phyloP scores from a whole-genome alignment of 176 grass and related monocot genomes.

The Melocanna baccifera region DNA sequence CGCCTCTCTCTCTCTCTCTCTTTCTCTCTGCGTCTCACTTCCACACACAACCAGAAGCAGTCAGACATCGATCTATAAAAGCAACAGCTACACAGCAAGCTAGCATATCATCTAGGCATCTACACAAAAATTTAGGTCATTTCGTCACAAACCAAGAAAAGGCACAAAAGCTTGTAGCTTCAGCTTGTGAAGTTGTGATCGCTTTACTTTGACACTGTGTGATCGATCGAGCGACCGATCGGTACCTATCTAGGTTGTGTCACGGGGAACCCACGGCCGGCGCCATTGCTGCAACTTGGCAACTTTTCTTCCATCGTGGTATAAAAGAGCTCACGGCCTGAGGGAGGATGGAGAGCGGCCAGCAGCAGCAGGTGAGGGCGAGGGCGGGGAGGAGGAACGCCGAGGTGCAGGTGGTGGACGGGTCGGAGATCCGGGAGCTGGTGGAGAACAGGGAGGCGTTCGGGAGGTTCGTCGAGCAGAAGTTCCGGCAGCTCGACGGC shows the following conservation, averaged over 20 bases:
- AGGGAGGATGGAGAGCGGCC: slow-evolving; percentile 2
- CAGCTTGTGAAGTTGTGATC: neutral
- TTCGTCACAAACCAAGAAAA: neutral
- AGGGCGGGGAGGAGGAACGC: slow-evolving; percentile 17
- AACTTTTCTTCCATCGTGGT: neutral
- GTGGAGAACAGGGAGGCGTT: slow-evolving; percentile 71
- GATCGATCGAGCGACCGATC: too few relatives aligned
- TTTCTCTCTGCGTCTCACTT: neutral
- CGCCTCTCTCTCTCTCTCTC: too few relatives aligned
- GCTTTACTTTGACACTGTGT: neutral
- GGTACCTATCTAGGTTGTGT: neutral
- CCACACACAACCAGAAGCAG: neutral
- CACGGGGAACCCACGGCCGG: slow-evolving; percentile 32
- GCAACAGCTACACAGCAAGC: neutral
- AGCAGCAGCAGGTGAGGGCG: slow-evolving; percentile 24
- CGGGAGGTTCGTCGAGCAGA: slow-evolving; percentile 51
- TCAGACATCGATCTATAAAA: neutral
- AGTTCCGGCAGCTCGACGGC: slow-evolving; percentile 62
- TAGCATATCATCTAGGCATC: neutral
- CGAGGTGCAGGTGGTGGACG: slow-evolving; percentile 59
- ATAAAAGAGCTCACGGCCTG: slow-evolving; percentile 21
- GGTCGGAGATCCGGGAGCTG: slow-evolving; percentile 63
- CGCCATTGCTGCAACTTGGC: slow-evolving; percentile 36
- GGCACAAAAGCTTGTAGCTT: neutral
- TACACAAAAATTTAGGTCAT: neutral